Evolutionary conservation across 192 early-diverging fungal genomes (phyloP).

Genomic region (Coemansia sp.): DNA sequence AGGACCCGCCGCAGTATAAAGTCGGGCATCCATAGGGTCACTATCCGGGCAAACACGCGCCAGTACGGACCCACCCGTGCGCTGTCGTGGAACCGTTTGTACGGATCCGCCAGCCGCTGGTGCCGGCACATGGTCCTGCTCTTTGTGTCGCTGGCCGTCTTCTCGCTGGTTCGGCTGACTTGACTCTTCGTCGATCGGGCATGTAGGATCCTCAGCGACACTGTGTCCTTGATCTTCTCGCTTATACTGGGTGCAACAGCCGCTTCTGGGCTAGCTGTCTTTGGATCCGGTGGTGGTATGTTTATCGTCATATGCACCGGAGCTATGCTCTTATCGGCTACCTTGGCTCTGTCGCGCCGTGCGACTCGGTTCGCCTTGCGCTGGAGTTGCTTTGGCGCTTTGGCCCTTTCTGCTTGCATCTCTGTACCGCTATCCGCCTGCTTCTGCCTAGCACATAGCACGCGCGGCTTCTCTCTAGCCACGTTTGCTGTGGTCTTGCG

Average conservation of each 20-base stretch:
- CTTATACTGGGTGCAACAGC: conserved; percentile 9
- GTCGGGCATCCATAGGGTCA: conserved; percentile 64
- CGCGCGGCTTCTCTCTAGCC: no score
- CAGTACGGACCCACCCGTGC: conserved; percentile 47
- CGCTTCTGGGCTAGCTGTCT: background rate
- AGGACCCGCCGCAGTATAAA: conserved; percentile 53
- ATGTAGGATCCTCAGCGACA: no score
- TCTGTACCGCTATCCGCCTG: no score
- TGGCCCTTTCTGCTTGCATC: no score
- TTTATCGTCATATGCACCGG: conserved; percentile 20
- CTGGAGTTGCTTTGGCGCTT: conserved; percentile 3
- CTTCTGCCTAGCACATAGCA: no score
- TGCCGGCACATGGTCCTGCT: no score
- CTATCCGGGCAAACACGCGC: conserved; percentile 57
- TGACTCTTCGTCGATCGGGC: no score
- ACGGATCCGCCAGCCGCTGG: conserved; percentile 6
- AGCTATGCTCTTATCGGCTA: background rate
- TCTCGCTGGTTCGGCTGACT: no score
- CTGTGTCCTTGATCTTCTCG: conserved; percentile 26
- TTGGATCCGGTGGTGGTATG: conserved; percentile 9
- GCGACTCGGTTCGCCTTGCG: conserved; percentile 5
- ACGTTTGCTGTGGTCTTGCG: no score
- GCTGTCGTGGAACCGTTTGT: conserved; percentile 29
- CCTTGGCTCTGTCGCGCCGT: background rate
- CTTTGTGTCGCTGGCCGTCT: no score